phyloP scores from a whole-genome alignment of 1,284 basidiomycete genomes.

The Boletus smithii region DNA sequence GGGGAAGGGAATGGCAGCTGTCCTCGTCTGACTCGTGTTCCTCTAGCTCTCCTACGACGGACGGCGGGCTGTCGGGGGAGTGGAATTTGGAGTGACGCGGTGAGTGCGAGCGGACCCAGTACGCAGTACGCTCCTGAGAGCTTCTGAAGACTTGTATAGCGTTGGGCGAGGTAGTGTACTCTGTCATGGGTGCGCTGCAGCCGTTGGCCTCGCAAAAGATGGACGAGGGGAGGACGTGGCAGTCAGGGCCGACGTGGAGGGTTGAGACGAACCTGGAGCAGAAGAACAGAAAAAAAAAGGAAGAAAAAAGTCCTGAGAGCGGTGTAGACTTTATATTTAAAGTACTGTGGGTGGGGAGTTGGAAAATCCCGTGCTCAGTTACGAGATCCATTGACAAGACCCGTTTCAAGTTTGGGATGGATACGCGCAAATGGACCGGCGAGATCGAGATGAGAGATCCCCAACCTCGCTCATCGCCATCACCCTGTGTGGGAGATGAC shows the following conservation, averaged over 20 bases:
- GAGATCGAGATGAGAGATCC: constrained; percentile 24
- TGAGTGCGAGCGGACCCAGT: constrained; percentile 54
- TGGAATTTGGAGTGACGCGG: constrained; percentile 40
- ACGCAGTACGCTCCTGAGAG: constrained; percentile 54
- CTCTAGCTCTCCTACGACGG: constrained; percentile 43
- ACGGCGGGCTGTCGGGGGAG: constrained; percentile 59
- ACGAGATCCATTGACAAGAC: too few species aligned
- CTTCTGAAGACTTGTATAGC: constrained; percentile 54
- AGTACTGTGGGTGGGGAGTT: too few species aligned
- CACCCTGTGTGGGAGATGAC: constrained; percentile 15
- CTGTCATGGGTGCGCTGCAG: too few species aligned
- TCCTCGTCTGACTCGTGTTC: constrained; percentile 54
- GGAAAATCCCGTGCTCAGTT: constrained; percentile 27
- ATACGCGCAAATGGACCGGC: too few species aligned
- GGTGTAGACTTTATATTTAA: constrained; percentile 30
- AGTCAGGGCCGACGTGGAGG: too few species aligned
- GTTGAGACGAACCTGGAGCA: constrained; percentile 1
- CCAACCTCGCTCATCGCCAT: constrained; percentile 20
- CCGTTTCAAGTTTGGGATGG: too few species aligned
- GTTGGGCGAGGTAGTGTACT: constrained; percentile 59
- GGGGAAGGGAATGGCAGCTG: constrained; percentile 64
- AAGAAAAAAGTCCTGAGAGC: constrained; percentile 6
- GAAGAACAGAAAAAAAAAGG: constrained; percentile 8
- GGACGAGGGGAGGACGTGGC: too few species aligned
- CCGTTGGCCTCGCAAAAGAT: too few species aligned